A percentile compares a stretch with the other conserved stretches of the same genome.
Conservation (phyloP, 1,284 basidiomycete genomes). For the Heterobasidion parviporum region DNA sequence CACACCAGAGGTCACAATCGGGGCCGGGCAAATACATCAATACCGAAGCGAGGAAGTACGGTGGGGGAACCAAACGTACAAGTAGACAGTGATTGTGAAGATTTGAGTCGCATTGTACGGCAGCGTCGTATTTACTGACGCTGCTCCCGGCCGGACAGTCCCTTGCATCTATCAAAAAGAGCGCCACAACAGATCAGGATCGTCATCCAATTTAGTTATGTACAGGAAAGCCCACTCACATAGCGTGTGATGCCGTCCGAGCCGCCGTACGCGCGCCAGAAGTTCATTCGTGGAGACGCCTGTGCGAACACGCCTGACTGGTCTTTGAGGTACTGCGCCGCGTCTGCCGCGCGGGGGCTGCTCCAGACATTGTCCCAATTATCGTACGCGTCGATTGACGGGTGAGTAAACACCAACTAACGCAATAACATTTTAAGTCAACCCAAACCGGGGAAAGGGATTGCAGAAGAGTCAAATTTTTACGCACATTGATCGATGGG, state of each 20-base stretch:
- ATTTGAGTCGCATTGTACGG: constrained; percentile 48
- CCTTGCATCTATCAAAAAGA: constrained; percentile 41
- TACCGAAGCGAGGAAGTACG: background rate
- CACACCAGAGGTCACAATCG: background rate
- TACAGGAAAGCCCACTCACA: constrained; percentile 19
- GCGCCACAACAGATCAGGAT: background rate
- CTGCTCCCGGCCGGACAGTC: constrained; percentile 56
- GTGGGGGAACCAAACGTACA: constrained; percentile 24
- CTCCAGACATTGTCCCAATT: constrained; percentile 55
- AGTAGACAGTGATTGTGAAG: constrained; percentile 53
- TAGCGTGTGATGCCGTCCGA: constrained; percentile 41
- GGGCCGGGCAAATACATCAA: no score
- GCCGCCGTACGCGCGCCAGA: constrained; percentile 47
- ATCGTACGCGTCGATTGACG: constrained; percentile 52
- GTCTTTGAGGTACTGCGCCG: constrained; percentile 40
- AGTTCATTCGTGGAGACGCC: constrained; percentile 55
- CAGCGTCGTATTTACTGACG: constrained; percentile 38
- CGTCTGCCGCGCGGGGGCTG: constrained; percentile 45
- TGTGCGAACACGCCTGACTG: constrained; percentile 50
- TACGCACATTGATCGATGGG: constrained; percentile 51
- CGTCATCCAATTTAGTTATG: background rate
- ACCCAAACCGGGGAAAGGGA: background rate
- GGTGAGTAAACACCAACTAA: constrained; percentile 58
- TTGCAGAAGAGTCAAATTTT: background rate
- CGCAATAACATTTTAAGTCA: background rate